Conservation (phyloP, 2,329 filamentous ascomycete genomes). For the Xylariales sp. region DNA sequence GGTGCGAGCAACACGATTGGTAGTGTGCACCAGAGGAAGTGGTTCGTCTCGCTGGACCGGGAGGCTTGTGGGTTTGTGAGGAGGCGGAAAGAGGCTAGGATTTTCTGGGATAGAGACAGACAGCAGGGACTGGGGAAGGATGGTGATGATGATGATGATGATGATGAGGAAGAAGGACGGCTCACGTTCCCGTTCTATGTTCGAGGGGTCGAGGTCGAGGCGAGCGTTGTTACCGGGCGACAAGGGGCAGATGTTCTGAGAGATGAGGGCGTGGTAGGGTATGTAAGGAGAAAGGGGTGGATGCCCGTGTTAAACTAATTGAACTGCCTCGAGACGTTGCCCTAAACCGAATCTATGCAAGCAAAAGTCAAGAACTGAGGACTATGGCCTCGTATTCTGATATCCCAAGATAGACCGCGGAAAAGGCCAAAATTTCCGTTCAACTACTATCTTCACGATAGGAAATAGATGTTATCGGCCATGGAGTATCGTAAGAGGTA, state of each 20-base stretch:
- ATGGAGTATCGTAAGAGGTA: no score
- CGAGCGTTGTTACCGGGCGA: conserved; percentile 63
- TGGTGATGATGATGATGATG: conserved; percentile 12
- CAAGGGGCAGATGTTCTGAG: conserved; percentile 52
- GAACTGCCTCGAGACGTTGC: no score
- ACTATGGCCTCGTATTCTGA: no score
- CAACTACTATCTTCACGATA: no score
- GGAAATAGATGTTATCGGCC: no score
- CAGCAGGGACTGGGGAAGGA: no score
- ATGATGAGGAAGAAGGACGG: conserved; percentile 7
- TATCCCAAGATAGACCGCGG: no score
- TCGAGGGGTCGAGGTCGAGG: conserved; percentile 53
- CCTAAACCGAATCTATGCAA: no score
- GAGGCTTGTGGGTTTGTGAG: conserved; percentile 51
- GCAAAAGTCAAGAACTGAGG: no score
- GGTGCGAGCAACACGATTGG: conserved; percentile 62
- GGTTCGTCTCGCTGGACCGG: conserved; percentile 62
- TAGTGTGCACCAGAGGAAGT: conserved; percentile 62
- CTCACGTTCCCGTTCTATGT: conserved; percentile 57
- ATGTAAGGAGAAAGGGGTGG: conserved; percentile 58
- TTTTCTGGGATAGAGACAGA: conserved; percentile 24
- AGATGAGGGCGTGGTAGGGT: conserved; percentile 57
- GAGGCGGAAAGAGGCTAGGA: conserved; percentile 18
- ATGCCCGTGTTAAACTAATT: conserved; percentile 35
- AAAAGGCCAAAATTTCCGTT: no score